Base-by-base conservation (phyloP, 129 eudicot species). In the Helianthus annuus region DNA sequence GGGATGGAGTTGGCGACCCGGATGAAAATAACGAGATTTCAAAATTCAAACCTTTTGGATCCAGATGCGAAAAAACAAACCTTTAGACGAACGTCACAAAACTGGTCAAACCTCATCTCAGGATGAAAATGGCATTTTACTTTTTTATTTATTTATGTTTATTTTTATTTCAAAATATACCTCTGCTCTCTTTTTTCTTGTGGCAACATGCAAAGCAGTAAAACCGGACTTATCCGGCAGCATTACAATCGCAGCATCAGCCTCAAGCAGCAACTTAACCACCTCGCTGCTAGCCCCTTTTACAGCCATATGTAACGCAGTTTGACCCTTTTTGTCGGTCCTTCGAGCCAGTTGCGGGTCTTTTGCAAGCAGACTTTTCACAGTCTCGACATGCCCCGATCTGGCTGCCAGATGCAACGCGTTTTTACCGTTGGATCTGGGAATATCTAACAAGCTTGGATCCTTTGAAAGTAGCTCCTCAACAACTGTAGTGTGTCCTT, bases 271-370 rank as follows among this genome's bases (percentile, higher is more conserved):
- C 75, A 84, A 76, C 48, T 73, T 83, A 22, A 90, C 94, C 7
- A 83, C 91, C 76, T 90, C 96, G 24, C 72, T 59, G 71, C 76
- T 85, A 48, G 62, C 70, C 53, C 93, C 96, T 85, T 90, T 90
- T 27, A 87, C 96, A 69, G 93, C 96, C 96, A 90, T 87, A 74
- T 90, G 96, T 65, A 90, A 77, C 3, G 93, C 93, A 46, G 96
- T 87, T 75, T 90, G 96, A 5, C 93, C 90, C 72, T 90, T 90
- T 75, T 85, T 90, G 73, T 90, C 96, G 4, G 87, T 85, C 80
- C 79, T 87, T 57, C 85, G 68, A 36, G 90, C 96, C 81, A 90
- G 69, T 54, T 75, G 81, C 2, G 96, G 77, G 67, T 90, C 96
- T 73, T 74, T 90, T 22, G 81, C 76, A 38, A 90, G 88, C 80